Evolutionary conservation across 331 rosid genomes (phyloP), one percentile per base, ranked within the genome.

Genomic region (Dryas integrifolia): DNA sequence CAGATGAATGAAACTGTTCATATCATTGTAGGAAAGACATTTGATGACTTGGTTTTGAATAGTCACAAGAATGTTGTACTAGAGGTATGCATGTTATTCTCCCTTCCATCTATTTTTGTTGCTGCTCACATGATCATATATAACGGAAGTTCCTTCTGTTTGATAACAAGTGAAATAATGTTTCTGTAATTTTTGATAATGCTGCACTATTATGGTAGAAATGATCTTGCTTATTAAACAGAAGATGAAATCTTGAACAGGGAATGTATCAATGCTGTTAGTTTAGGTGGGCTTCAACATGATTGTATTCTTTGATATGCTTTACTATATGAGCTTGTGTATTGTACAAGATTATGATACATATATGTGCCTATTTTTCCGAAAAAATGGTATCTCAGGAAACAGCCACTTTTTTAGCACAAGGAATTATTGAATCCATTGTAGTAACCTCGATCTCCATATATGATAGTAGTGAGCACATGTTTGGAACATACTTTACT

Each of bases 21-120:
- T 49, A 66, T 77, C 76, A 50, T 83, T 59, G 98, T 91, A 0
- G 97, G 97, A 75, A 94, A 75, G 81, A 87, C 87, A 74, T 88
- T 89, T 72, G 92, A 88, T 51, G 89, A 83, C 9, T 76, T 81
- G 80, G 81, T 94, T 82, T 82, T 94, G 85, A 77, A 78, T 75
- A 86, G 88, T 67, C 71, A 81, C 76, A 85, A 88, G 78, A 87
- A 86, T 79, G 93, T 91, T 64, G 78, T 91, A 75, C 83, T 94
- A 63, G 97, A 94, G 97, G 98, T 94, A 85, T 79, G 89, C 21
- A 50, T 35, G 50, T 48, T 72, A 60, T 80, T 58, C 59, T 61
- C 65, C 38, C 75, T 70, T 77, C 41, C 64, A 9, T 72, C 30
- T 41, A 11, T 41, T 67, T 57, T 57, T 68, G 58, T 60, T 51